A percentile compares a stretch with the other conserved stretches of the same genome.
Conservation (phyloP, 306 rosid species). For the Vigna unguiculata region DNA sequence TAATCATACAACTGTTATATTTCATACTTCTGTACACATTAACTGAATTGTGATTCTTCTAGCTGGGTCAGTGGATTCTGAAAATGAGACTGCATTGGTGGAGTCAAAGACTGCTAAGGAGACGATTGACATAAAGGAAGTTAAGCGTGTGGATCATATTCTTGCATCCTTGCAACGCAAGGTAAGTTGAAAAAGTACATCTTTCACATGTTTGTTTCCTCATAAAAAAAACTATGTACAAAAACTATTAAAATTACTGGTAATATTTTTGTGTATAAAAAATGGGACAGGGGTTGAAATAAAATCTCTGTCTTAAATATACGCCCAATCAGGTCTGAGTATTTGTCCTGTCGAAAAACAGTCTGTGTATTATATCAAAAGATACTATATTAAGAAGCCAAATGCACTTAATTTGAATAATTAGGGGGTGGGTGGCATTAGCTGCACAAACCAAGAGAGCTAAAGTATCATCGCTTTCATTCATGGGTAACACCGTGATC, state of each 20-base stretch:
- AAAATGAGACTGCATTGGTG: slow-evolving; percentile 59
- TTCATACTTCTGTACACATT: slow-evolving; percentile 29
- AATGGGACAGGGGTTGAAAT: slow-evolving; percentile 1
- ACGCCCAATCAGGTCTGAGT: slow-evolving; percentile 19
- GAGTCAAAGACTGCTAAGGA: slow-evolving; percentile 76
- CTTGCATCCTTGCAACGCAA: slow-evolving; percentile 83
- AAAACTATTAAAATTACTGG: background rate
- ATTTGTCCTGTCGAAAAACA: background rate
- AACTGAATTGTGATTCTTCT: slow-evolving; percentile 46
- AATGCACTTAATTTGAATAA: background rate
- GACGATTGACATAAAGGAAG: slow-evolving; percentile 74
- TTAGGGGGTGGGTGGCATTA: background rate
- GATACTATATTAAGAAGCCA: slow-evolving; percentile 1
- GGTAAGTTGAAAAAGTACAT: slow-evolving; percentile 49
- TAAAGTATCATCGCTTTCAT: background rate
- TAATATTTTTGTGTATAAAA: background rate
- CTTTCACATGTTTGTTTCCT: slow-evolving; percentile 26
- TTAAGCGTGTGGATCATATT: slow-evolving; percentile 81
- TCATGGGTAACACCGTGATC: background rate
- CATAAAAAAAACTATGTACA: slow-evolving; percentile 16
- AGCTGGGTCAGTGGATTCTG: slow-evolving; percentile 71
- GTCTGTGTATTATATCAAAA: background rate
- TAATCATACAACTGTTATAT: slow-evolving; percentile 21
- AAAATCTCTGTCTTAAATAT: slow-evolving; percentile 9
- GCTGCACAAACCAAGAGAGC: slow-evolving; percentile 10